Evolutionary conservation across 768 basidiomycete genomes (phyloP).

Genomic region (Boletales sp.): DNA sequence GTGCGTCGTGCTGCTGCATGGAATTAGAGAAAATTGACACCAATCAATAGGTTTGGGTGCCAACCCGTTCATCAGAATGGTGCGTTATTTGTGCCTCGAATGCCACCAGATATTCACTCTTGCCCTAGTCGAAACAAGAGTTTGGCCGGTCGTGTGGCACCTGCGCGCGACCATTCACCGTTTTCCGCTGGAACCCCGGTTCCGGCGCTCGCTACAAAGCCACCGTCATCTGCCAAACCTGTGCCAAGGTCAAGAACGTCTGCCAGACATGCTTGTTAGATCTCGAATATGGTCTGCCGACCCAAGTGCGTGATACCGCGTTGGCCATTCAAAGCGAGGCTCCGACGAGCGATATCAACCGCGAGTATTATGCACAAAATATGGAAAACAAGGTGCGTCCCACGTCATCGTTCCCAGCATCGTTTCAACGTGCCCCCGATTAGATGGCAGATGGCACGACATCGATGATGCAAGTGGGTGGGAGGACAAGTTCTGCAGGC

Average conservation of each 20-base stretch:
- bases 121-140: slow-evolving; percentile 96
- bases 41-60: slow-evolving; percentile 64
- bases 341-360: slow-evolving; percentile 95
- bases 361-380: slow-evolving; percentile 93
- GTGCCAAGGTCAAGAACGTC: slow-evolving; percentile 92
- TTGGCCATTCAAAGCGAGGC: slow-evolving; percentile 81
- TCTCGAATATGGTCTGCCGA: slow-evolving; percentile 92
- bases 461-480: slow-evolving; percentile 52
- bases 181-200: slow-evolving; percentile 99
- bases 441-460: slow-evolving; percentile 67
- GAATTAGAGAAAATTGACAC: slow-evolving; percentile 5
- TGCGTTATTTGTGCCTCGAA: slow-evolving; percentile 31
- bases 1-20: slow-evolving; percentile 39
- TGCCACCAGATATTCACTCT: not conserved
- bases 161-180: slow-evolving; percentile 93
- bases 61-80: slow-evolving; percentile 95
- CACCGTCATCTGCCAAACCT: slow-evolving; percentile 96
- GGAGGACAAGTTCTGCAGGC: slow-evolving; percentile 71
- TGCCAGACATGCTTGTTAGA: slow-evolving; percentile 98
- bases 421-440: slow-evolving; percentile 2
- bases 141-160: slow-evolving; percentile 96
- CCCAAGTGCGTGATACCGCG: slow-evolving; percentile 96
- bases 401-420: not conserved
- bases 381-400: slow-evolving; percentile 71
- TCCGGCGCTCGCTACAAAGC: slow-evolving; percentile 92